Base-by-base conservation (phyloP, 495 filamentous ascomycete genomes). In the Penicillium ochrochloron region DNA sequence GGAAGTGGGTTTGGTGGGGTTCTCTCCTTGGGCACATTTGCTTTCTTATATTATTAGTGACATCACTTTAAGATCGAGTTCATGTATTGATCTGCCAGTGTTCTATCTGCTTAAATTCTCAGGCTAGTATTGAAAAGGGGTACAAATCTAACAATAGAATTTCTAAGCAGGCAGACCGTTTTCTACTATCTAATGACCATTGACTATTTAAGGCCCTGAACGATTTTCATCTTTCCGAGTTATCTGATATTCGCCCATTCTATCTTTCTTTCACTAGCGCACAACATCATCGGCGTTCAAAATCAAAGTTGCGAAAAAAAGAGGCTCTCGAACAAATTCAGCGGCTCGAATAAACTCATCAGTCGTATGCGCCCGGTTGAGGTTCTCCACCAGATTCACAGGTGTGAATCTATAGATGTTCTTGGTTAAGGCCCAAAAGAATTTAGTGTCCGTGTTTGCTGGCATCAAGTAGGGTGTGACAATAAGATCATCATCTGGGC, bases 391-490 rank as follows among this genome's bases (percentile, higher is more conserved):
- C 10, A 67, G 33, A 46, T 64, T 64, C 75, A 77, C 77, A 0
- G 82, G 79, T 3, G 60, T 74, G 56, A 81, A 87, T 0, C 85
- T 78, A 42, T 84, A 87, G 61, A 89, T 87, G 64, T 89, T 76
- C 61, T 70, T 78, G 6, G 80, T 84, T 62, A 89, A 51, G 3
- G 68, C 75, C 86, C 86, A 89, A 62, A 86, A 89, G 51, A 80
- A 87, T 29, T 81, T 68, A 25, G 86, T 88, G 61, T 89, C 86
- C 0, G 86, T 89, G 57, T 88, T 89, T 5, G 84, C 87, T 1
- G 85, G 86, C 83, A 85, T 86, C 46, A 88, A 78, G 3, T 84
- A 84, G 5, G 85, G 86, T 17, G 60, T 60, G 0, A 84, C 77
- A 2, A 88, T 80, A 1, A 89, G 67, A 2, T 86, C 70, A 5